Evolutionary conservation across 768 basidiomycete species (phyloP).

Genomic region (Suillus discolor): DNA sequence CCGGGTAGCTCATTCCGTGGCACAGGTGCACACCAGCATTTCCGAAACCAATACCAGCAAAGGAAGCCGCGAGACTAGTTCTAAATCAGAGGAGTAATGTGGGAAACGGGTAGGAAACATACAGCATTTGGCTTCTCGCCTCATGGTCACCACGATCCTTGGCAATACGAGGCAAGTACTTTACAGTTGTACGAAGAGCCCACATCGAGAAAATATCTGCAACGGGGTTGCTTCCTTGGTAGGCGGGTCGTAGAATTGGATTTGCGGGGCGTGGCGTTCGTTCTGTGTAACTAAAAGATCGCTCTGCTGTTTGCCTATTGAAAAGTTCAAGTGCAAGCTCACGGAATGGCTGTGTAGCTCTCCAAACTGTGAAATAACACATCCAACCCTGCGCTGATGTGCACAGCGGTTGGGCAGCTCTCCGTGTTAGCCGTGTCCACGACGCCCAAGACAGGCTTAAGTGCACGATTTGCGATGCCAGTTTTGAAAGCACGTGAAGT

Average conservation of each 20-base stretch:
- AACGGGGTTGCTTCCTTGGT: conserved; percentile 92
- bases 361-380: conserved; percentile 97
- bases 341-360: conserved; percentile 94
- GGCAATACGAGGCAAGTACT: conserved; percentile 85
- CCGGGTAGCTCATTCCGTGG: conserved; percentile 89
- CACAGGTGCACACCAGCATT: conserved; percentile 92
- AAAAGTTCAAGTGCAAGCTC: conserved; percentile 27
- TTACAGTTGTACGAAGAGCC: conserved; percentile 88
- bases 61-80: conserved; percentile 82
- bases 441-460: conserved; percentile 88
- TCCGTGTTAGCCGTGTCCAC: conserved; percentile 91
- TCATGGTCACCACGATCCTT: conserved; percentile 78
- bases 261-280: conserved; percentile 88
- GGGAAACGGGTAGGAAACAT: conserved; percentile 21
- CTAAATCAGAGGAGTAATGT: neutral
- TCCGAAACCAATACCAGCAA: conserved; percentile 94
- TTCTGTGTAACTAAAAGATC: conserved; percentile 71
- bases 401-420: conserved; percentile 87
- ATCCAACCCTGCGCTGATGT: conserved; percentile 94
- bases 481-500: conserved; percentile 94
- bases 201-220: conserved; percentile 96
- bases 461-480: conserved; percentile 88
- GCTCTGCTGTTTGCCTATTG: conserved; percentile 10
- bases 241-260: conserved; percentile 88
- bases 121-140: conserved; percentile 92